Base-by-base conservation (phyloP, 345 rosid species). In the Citrus sinensis region DNA sequence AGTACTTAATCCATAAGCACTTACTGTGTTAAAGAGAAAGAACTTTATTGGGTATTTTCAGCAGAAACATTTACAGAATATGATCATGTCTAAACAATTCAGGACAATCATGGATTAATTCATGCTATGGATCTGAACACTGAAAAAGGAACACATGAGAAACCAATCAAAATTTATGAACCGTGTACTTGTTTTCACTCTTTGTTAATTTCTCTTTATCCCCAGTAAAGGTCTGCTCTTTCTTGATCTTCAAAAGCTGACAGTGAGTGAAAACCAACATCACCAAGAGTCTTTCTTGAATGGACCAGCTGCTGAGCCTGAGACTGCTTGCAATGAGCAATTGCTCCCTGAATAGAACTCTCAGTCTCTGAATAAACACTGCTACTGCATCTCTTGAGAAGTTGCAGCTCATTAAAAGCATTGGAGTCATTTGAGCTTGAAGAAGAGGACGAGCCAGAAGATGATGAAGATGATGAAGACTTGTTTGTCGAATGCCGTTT, bases 261-360 rank as follows among this genome's bases (percentile, higher is more conserved):
- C 61, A 90, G 76, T 14, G 93, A 81, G 78, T 87, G 89, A 34
- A 90, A 88, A 56, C 89, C 91, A 25, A 82, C 84, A 75, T 89
- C 93, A 54, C 83, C 76, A 24, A 79, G 80, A 72, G 74, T 76
- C 76, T 80, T 89, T 78, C 88, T 86, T 40, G 90, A 70, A 37
- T 82, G 85, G 69, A 86, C 79, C 76, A 76, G 79, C 82, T 90
- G 85, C 70, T 87, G 88, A 76, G 97, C 90, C 79, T 83, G 89
- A 76, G 98, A 92, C 80, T 82, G 89, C 81, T 92, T 95, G 87
- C 99, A 95, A 74, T 93, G 94, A 74, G 95, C 89, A 70, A 95
- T 95, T 67, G 99, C 99, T 84, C 96, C 98, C 46, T 93, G 96
- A 32, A 95, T 88, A 56, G 98, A 89, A 59, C 87, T 92, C 82